Evolutionary conservation across 495 filamentous ascomycete species (phyloP).

Genomic region (Hypoxylon crocopeplum): DNA sequence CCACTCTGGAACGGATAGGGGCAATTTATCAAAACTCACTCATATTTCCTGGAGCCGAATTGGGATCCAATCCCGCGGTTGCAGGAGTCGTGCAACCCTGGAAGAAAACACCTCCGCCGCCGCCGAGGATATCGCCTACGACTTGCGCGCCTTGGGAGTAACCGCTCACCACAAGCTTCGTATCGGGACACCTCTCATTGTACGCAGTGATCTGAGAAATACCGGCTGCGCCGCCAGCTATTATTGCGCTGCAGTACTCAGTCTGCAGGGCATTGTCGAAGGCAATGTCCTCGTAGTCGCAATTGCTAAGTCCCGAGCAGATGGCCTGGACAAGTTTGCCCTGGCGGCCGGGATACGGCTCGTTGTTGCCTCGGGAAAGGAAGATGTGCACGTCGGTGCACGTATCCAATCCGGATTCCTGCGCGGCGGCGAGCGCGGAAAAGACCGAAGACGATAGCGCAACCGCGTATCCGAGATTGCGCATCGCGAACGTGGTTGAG

Average conservation of each 20-base stretch:
- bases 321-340: conserved; percentile 30
- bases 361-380: conserved; percentile 38
- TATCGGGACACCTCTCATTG: conserved; percentile 30
- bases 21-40: conserved; percentile 20
- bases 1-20: too few species aligned
- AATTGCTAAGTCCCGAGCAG: conserved; percentile 28
- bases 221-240: conserved; percentile 24
- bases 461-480: not conserved
- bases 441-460: not conserved
- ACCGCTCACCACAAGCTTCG: conserved; percentile 37
- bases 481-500: conserved; percentile 1
- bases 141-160: conserved; percentile 42
- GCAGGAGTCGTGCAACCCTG: conserved; percentile 17
- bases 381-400: conserved; percentile 41
- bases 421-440: conserved; percentile 7
- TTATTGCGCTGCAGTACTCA: conserved; percentile 36
- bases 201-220: conserved; percentile 33
- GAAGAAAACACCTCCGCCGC: conserved; percentile 32
- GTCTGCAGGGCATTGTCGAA: conserved; percentile 24
- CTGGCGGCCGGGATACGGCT: conserved; percentile 41
- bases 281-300: conserved; percentile 41
- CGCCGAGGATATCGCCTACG: conserved; percentile 27
- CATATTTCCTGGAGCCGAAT: conserved; percentile 20
- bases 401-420: conserved; percentile 9
- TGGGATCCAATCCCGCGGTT: conserved; percentile 6